Evolutionary conservation across 495 filamentous ascomycete species (phyloP).

Genomic region (Haplographium delicatum): DNA sequence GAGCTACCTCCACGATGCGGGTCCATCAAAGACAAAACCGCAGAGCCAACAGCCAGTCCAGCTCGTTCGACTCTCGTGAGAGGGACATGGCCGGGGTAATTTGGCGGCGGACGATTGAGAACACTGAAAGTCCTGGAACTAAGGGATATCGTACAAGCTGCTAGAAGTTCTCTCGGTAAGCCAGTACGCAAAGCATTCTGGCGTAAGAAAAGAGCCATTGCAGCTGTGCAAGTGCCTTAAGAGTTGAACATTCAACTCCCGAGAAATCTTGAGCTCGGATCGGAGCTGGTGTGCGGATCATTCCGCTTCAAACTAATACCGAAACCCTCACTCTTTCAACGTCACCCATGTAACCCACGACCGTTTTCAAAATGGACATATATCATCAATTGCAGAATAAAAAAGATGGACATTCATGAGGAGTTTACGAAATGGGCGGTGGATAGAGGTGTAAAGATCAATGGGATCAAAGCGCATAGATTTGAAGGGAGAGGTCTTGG

Average conservation of each 20-base stretch:
- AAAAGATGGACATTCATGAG: conserved; percentile 20
- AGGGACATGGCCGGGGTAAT: conserved; percentile 90
- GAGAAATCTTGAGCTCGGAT: no score
- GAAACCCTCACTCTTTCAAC: no score
- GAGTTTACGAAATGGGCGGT: conserved; percentile 27
- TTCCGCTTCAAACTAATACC: no score
- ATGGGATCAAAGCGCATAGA: conserved; percentile 23
- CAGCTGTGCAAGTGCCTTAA: not conserved
- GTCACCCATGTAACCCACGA: not conserved
- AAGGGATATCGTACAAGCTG: conserved; percentile 17
- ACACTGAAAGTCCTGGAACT: conserved; percentile 56
- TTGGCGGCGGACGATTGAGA: conserved; percentile 73
- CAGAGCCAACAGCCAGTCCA: conserved; percentile 76
- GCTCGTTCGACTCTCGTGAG: conserved; percentile 71
- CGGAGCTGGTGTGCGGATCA: no score
- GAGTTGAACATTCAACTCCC: no score
- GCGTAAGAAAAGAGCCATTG: conserved; percentile 23
- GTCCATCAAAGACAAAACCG: conserved; percentile 70
- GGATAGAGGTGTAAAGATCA: conserved; percentile 21
- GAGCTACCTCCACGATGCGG: conserved; percentile 51
- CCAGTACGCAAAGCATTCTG: conserved; percentile 1
- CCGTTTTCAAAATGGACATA: conserved; percentile 6
- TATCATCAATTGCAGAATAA: not conserved
- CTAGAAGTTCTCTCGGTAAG: conserved; percentile 21
- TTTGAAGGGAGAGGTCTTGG: conserved; percentile 69